Conservation (phyloP, 768 basidiomycete genomes). For the Pseudohyphozyma bogoriensis region DNA sequence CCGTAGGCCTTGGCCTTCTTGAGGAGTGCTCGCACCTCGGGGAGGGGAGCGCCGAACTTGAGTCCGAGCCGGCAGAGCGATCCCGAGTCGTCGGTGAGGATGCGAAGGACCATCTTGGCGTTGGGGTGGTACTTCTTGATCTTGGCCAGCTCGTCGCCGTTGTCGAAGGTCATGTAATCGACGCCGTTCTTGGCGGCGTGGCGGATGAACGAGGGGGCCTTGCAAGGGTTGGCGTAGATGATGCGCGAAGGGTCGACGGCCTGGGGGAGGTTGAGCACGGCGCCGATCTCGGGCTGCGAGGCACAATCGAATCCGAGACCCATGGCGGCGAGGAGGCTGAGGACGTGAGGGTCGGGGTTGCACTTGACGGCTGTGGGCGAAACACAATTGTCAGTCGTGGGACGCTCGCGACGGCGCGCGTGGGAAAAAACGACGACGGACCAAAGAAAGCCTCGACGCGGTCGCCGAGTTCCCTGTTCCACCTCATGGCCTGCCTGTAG, state of each 20-base stretch:
- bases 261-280: slow-evolving; percentile 57
- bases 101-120: slow-evolving; percentile 83
- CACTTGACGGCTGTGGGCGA: slow-evolving; percentile 66
- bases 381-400: not conserved
- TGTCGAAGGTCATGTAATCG: slow-evolving; percentile 96
- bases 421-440: slow-evolving; percentile 40
- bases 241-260: slow-evolving; percentile 63
- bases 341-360: slow-evolving; percentile 91
- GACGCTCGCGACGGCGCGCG: not conserved
- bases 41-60: slow-evolving; percentile 90
- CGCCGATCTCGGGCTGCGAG: slow-evolving; percentile 81
- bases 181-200: slow-evolving; percentile 69
- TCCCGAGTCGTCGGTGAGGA: slow-evolving; percentile 96
- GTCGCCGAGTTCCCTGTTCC: slow-evolving; percentile 61
- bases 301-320: slow-evolving; percentile 97
- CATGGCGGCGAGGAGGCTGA: slow-evolving; percentile 77
- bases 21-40: slow-evolving; percentile 66
- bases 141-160: slow-evolving; percentile 90
- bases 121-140: slow-evolving; percentile 66
- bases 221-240: slow-evolving; percentile 99
- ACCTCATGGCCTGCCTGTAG: slow-evolving; percentile 72
- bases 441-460: slow-evolving; percentile 92
- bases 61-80: slow-evolving; percentile 83
- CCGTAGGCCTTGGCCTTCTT: slow-evolving; percentile 63
- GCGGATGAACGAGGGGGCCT: slow-evolving; percentile 85